A percentile compares a stretch with the other conserved stretches of the same genome.
These are phyloP conservation scores for Tulasnella sp. DNA, from an alignment of 768 basidiomycete genomes.

Conservation along the genomic window DNA sequence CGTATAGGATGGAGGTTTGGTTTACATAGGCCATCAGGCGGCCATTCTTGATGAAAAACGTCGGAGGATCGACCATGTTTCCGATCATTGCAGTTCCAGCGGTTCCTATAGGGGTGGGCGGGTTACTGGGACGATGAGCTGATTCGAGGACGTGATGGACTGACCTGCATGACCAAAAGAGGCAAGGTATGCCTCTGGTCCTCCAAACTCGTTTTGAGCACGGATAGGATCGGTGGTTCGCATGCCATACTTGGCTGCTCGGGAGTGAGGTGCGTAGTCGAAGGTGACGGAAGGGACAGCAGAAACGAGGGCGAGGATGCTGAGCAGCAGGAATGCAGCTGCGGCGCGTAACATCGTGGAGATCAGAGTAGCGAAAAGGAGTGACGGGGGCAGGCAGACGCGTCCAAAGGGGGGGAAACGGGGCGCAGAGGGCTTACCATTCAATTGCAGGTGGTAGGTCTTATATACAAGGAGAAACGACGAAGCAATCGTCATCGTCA, in stretches of 20 bases:
- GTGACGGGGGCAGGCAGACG: conserved; percentile 16
- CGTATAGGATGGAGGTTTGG: conserved; percentile 57
- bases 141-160: not conserved
- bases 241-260: conserved; percentile 26
- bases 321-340: not conserved
- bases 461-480: conserved; percentile 8
- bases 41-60: conserved; percentile 59
- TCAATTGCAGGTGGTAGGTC: not conserved
- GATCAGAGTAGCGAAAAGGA: conserved; percentile 24
- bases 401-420: not conserved
- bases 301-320: conserved; percentile 8
- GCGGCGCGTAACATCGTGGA: not conserved
- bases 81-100: conserved; percentile 56
- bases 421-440: not conserved
- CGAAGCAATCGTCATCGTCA: conserved; percentile 18
- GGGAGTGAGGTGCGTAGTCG: conserved; percentile 27
- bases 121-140: not conserved
- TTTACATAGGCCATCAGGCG: conserved; percentile 60
- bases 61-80: conserved; percentile 46
- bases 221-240: conserved; percentile 22
- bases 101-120: conserved; percentile 45
- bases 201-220: not conserved
- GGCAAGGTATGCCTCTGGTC: conserved; percentile 42
- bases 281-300: conserved; percentile 3
- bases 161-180: conserved; percentile 45